Conservation (phyloP, 805 yeast species). For the Ogataea parapolymorpha region DNA sequence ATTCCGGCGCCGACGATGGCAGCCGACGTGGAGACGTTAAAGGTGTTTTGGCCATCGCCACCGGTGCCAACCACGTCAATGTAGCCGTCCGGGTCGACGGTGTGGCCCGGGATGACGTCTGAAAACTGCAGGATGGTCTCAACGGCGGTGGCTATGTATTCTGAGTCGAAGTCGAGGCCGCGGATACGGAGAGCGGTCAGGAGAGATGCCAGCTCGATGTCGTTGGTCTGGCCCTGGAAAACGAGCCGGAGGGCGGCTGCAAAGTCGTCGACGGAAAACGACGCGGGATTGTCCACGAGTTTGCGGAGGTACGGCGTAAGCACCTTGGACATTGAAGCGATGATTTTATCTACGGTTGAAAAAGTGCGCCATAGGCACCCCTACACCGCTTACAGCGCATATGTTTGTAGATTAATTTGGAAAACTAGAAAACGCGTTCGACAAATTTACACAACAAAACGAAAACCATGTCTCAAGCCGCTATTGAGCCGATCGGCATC, state of each 20-base stretch:
- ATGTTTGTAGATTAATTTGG: constrained; percentile 2
- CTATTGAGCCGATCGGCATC: constrained; percentile 60
- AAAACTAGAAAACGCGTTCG: constrained; percentile 9
- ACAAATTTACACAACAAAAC: constrained; percentile 6
- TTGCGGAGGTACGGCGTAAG: constrained; percentile 62
- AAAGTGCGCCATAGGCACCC: background rate
- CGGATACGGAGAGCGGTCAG: constrained; percentile 70
- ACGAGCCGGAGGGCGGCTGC: constrained; percentile 58
- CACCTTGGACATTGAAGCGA: constrained; percentile 16
- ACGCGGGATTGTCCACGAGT: constrained; percentile 57
- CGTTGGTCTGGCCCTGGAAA: constrained; percentile 57
- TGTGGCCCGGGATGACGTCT: constrained; percentile 43
- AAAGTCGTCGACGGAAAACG: constrained; percentile 62
- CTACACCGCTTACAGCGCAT: constrained; percentile 1
- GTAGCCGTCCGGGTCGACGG: constrained; percentile 49
- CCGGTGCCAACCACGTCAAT: constrained; percentile 98
- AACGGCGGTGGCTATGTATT: constrained; percentile 83
- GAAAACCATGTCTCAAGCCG: constrained; percentile 24
- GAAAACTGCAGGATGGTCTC: constrained; percentile 66
- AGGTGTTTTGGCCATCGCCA: constrained; percentile 97
- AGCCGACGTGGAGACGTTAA: constrained; percentile 91
- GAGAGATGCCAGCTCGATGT: constrained; percentile 74
- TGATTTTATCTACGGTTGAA: background rate
- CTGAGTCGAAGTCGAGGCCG: constrained; percentile 78
- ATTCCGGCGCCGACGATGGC: constrained; percentile 95